phyloP scores from a whole-genome alignment of 2,329 filamentous ascomycete species.

The Coniochaeta sp. region DNA sequence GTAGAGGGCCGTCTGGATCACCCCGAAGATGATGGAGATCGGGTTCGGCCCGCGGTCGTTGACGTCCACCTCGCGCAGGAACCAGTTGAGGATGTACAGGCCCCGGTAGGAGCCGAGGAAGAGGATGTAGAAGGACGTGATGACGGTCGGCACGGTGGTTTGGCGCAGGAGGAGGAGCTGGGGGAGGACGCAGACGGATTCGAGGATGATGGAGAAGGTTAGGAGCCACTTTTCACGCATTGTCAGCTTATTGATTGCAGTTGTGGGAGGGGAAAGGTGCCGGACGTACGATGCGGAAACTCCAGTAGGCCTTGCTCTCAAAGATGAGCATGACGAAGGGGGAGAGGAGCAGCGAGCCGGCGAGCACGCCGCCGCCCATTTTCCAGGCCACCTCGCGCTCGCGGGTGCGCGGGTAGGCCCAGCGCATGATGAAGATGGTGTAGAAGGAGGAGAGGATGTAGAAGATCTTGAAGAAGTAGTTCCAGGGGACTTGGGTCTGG shows the following conservation, averaged over 20 bases:
- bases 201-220: conserved; percentile 82
- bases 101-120: conserved; percentile 81
- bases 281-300: conserved; percentile 41
- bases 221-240: neutral
- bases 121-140: conserved; percentile 92
- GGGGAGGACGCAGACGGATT: conserved; percentile 83
- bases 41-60: conserved; percentile 55
- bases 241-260: conserved; percentile 7
- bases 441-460: conserved; percentile 82
- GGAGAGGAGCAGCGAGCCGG: conserved; percentile 57
- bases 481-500: conserved; percentile 52
- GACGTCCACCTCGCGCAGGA: conserved; percentile 58
- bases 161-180: conserved; percentile 88
- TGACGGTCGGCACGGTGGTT: conserved; percentile 91
- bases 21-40: conserved; percentile 75
- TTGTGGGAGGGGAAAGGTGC: neutral
- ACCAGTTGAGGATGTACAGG: conserved; percentile 90
- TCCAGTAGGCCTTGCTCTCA: conserved; percentile 36
- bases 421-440: conserved; percentile 82
- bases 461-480: conserved; percentile 80
- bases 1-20: conserved; percentile 85
- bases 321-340: conserved; percentile 70
- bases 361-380: conserved; percentile 64
- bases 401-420: conserved; percentile 76
- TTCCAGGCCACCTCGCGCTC: conserved; percentile 94